Conservation (phyloP, 2,329 filamentous ascomycete species). For the Calonectria pteridis region DNA sequence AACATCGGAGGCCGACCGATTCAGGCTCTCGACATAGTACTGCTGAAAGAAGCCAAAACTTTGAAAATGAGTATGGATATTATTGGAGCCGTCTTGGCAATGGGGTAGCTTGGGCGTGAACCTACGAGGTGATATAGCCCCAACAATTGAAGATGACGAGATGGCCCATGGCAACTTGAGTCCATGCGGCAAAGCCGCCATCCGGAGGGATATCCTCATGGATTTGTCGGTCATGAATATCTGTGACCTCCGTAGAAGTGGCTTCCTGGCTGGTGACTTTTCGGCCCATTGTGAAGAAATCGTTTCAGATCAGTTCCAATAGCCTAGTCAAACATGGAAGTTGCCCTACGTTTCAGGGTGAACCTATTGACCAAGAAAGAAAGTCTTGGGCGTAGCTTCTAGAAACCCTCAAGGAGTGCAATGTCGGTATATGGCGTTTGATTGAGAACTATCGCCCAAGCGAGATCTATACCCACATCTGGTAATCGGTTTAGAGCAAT, state of each 20-base stretch:
- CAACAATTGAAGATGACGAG: not conserved
- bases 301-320: not conserved
- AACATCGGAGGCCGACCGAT: constrained; percentile 47
- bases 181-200: not conserved
- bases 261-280: not conserved
- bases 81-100: constrained; percentile 36
- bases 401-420: not conserved
- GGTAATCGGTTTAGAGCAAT: not conserved
- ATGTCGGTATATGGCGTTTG: not conserved
- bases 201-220: not conserved
- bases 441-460: not conserved
- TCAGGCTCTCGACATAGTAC: constrained; percentile 37
- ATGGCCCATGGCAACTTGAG: not conserved
- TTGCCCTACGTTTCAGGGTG: not conserved
- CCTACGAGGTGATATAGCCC: constrained; percentile 2
- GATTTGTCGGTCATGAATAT: not conserved
- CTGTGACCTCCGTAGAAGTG: not conserved
- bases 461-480: not conserved
- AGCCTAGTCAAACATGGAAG: not conserved
- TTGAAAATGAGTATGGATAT: not conserved
- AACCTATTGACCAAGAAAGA: not conserved
- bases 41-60: not conserved
- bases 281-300: not conserved
- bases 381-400: not conserved
- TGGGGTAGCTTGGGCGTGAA: not conserved